phyloP scores from a whole-genome alignment of 345 rosid genomes.

The Abelmoschus esculentus region DNA sequence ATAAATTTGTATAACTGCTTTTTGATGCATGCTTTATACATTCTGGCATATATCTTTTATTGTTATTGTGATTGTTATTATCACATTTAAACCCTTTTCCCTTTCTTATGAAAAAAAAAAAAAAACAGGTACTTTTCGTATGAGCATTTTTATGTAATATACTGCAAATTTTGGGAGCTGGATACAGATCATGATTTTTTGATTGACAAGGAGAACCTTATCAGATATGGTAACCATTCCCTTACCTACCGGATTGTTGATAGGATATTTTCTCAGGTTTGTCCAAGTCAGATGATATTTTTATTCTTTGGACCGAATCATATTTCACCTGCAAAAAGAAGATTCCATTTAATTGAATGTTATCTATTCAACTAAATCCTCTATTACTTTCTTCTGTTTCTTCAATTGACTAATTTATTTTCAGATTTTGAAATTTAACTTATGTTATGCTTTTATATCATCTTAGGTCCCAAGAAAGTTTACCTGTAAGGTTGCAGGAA shows the following conservation, averaged over 20 bases:
- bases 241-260: slow-evolving; percentile 94
- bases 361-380: neutral
- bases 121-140: slow-evolving; percentile 78
- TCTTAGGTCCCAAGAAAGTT: slow-evolving; percentile 73
- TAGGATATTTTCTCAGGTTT: slow-evolving; percentile 88
- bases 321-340: neutral
- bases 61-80: no score
- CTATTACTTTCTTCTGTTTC: neutral
- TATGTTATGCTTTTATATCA: slow-evolving; percentile 10
- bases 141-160: slow-evolving; percentile 93
- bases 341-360: slow-evolving; percentile 2
- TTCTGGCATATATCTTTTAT: neutral
- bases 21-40: neutral
- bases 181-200: slow-evolving; percentile 95
- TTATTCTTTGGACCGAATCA: neutral
- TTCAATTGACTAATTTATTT: neutral
- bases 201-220: slow-evolving; percentile 93
- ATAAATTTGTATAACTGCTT: neutral
- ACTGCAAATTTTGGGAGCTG: slow-evolving; percentile 99
- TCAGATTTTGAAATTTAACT: slow-evolving; percentile 1
- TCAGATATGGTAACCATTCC: slow-evolving; percentile 93
- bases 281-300: slow-evolving; percentile 16
- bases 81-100: neutral
- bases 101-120: neutral
- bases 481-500: slow-evolving; percentile 76